Evolutionary conservation across 2,329 filamentous ascomycete species (phyloP).

Genomic region (Hymenoscyphus repandus): DNA sequence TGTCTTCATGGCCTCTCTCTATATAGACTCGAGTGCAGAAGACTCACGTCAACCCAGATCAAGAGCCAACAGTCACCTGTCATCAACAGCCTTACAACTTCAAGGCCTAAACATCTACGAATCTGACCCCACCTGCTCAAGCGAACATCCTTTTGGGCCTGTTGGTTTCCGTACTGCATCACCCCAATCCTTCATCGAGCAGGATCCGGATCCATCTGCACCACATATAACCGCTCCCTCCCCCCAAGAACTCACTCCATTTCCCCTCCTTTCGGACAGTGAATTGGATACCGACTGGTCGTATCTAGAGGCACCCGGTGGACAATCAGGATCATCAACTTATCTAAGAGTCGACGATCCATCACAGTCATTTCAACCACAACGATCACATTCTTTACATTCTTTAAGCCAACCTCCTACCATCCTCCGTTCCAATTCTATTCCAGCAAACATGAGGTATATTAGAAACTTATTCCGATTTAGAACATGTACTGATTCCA

Average conservation of each 20-base stretch:
- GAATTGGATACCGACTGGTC: conserved; percentile 28
- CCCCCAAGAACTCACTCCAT: conserved; percentile 25
- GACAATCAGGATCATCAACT: conserved; percentile 19
- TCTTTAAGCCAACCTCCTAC: conserved; percentile 4
- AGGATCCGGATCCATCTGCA: conserved; percentile 16
- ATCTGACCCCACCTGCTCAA: conserved; percentile 14
- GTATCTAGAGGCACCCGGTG: conserved; percentile 24
- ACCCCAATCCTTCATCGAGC: conserved; percentile 17
- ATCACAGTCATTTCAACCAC: conserved; percentile 18
- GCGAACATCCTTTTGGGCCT: conserved; percentile 11
- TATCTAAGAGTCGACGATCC: conserved; percentile 23
- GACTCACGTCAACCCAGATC: conserved; percentile 32
- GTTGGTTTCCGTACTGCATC: conserved; percentile 17
- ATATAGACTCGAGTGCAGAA: conserved; percentile 28
- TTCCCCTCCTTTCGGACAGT: conserved; percentile 26
- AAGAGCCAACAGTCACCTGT: conserved; percentile 28
- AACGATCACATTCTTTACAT: conserved; percentile 4
- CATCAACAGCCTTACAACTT: conserved; percentile 27
- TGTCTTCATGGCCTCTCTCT: conserved; percentile 28
- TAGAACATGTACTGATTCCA: conserved; percentile 8
- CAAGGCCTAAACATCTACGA: conserved; percentile 27
- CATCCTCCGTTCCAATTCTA: conserved; percentile 23
- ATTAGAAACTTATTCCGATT: background rate
- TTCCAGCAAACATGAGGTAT: conserved; percentile 28
- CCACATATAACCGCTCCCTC: conserved; percentile 22